Evolutionary conservation across 441 rosid species (phyloP).

Genomic region (Gossypium davidsonii): DNA sequence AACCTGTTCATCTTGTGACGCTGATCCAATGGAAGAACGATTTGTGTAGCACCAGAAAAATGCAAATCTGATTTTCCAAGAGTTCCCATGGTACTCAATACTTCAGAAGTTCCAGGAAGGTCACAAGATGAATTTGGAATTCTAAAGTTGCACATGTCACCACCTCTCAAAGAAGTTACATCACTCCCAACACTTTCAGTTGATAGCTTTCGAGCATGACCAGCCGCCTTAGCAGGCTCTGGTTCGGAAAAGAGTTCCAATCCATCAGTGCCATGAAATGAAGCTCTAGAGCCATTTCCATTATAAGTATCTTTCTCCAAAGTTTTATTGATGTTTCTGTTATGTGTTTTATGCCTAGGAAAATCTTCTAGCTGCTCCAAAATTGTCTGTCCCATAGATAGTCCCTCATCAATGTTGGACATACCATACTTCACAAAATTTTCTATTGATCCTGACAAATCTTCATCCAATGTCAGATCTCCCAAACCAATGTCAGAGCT

Average conservation of each 20-base stretch:
- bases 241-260: constrained; percentile 50
- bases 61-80: constrained; percentile 32
- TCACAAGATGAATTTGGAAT: constrained; percentile 52
- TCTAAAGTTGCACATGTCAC: constrained; percentile 55
- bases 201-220: constrained; percentile 63
- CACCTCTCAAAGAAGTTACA: constrained; percentile 49
- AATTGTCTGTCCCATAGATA: constrained; percentile 77
- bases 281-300: constrained; percentile 44
- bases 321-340: constrained; percentile 40
- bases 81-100: constrained; percentile 31
- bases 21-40: constrained; percentile 75
- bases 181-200: constrained; percentile 69
- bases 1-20: constrained; percentile 73
- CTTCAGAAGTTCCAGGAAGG: constrained; percentile 41
- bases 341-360: constrained; percentile 49
- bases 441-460: constrained; percentile 56
- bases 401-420: constrained; percentile 81
- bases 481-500: constrained; percentile 54
- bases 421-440: constrained; percentile 65
- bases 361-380: constrained; percentile 78
- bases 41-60: constrained; percentile 43
- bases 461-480: constrained; percentile 55
- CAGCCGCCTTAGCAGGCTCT: constrained; percentile 40
- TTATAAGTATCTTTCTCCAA: constrained; percentile 33
- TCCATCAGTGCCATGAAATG: constrained; percentile 40